Conservation (phyloP, 495 filamentous ascomycete species). For the Glonium stellatum region DNA sequence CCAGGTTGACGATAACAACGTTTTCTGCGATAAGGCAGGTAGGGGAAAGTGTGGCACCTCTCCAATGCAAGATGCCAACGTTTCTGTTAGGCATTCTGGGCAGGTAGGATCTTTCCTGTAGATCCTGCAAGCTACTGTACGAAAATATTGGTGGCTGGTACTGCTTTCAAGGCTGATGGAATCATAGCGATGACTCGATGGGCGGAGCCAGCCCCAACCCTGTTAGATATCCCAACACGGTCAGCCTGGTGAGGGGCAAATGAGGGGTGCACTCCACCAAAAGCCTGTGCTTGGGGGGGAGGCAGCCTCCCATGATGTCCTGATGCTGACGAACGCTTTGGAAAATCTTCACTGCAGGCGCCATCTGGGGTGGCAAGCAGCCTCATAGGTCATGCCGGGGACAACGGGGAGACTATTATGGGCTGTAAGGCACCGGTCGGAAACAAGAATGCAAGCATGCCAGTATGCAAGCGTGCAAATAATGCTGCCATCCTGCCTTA, state of each 20-base stretch:
- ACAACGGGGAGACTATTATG: too few species aligned
- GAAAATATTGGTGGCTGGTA: conserved; percentile 25
- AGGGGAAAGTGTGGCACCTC: background rate
- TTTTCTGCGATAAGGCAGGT: conserved; percentile 12
- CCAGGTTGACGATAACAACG: conserved; percentile 27
- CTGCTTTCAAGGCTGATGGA: background rate
- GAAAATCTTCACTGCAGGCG: background rate
- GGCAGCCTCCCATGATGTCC: background rate
- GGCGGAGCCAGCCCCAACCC: background rate
- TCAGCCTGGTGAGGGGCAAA: background rate
- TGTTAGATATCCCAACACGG: background rate
- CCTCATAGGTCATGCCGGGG: too few species aligned
- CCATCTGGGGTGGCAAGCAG: background rate
- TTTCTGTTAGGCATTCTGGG: conserved; percentile 5
- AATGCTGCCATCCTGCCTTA: too few species aligned
- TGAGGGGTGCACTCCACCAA: background rate
- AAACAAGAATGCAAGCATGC: too few species aligned
- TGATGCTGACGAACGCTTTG: background rate
- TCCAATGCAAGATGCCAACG: conserved; percentile 18
- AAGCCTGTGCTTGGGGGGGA: background rate
- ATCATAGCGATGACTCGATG: too few species aligned
- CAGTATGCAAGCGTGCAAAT: too few species aligned
- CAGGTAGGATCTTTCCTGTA: conserved; percentile 17
- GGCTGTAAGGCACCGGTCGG: too few species aligned
- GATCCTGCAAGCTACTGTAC: conserved; percentile 29